Conservation (phyloP, 768 basidiomycete species). For the Agaricus subrufescens region DNA sequence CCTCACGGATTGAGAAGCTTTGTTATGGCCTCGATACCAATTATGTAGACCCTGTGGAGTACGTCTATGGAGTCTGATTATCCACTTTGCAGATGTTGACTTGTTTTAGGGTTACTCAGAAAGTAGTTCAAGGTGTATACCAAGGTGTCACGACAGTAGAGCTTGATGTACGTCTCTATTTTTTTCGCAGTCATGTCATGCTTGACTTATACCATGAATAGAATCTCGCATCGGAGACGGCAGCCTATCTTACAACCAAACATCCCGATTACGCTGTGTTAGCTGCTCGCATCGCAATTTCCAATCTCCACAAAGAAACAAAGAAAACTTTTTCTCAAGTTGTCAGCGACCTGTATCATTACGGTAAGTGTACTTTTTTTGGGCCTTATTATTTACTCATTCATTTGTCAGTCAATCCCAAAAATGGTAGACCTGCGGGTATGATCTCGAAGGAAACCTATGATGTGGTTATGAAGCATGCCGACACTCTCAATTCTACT, state of each 20-base stretch:
- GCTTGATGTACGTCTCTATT: conserved; percentile 68
- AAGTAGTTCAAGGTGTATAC: conserved; percentile 91
- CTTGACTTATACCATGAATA: conserved; percentile 23
- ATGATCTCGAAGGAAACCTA: conserved; percentile 93
- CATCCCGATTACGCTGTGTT: conserved; percentile 98
- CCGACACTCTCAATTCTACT: conserved; percentile 81
- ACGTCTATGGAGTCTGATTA: conserved; percentile 20
- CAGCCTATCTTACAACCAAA: conserved; percentile 94
- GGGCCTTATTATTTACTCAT: not conserved
- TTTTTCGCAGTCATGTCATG: not conserved
- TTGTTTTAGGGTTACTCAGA: conserved; percentile 70
- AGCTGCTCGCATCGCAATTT: conserved; percentile 97
- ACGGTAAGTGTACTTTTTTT: conserved; percentile 45
- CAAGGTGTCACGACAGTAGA: conserved; percentile 96
- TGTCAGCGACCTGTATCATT: conserved; percentile 84
- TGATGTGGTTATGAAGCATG: conserved; percentile 74
- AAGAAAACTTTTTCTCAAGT: conserved; percentile 96
- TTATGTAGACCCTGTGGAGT: conserved; percentile 93
- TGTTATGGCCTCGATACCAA: conserved; percentile 94
- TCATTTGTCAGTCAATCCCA: conserved; percentile 70
- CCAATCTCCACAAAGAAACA: conserved; percentile 98
- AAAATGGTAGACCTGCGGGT: conserved; percentile 79
- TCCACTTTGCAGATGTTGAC: not conserved
- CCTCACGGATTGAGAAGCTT: conserved; percentile 80
- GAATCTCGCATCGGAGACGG: conserved; percentile 97